These are phyloP conservation scores for Xerocomus nothofagi DNA, from an alignment of 1,284 basidiomycete species.

Conservation along the genomic window DNA sequence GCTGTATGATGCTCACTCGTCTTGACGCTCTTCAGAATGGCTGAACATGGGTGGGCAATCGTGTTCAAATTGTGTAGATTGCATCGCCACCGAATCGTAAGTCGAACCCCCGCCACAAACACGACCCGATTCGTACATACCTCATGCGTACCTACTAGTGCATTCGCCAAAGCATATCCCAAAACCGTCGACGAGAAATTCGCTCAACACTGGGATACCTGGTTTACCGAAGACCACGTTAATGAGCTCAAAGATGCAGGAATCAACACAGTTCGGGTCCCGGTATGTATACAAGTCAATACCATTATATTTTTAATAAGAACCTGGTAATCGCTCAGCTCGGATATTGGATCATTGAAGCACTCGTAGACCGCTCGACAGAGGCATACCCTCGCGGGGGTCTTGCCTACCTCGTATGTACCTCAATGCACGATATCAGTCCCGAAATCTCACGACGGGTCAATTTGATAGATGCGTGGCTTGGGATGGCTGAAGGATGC, in stretches of 20 bases:
- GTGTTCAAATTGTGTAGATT: conserved; percentile 42
- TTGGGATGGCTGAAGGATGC: conserved; percentile 57
- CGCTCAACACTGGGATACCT: conserved; percentile 65
- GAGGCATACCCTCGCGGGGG: conserved; percentile 74
- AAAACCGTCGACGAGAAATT: conserved; percentile 59
- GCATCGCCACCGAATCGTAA: conserved; percentile 49
- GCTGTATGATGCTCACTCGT: background rate
- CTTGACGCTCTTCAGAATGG: conserved; percentile 41
- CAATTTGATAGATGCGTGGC: conserved; percentile 51
- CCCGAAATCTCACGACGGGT: background rate
- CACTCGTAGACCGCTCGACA: conserved; percentile 56
- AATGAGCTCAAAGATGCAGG: conserved; percentile 49
- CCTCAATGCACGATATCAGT: background rate
- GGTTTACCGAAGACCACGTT: conserved; percentile 70
- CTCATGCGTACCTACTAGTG: conserved; percentile 36
- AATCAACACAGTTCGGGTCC: conserved; percentile 75
- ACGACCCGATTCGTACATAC: background rate
- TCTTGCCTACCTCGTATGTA: conserved; percentile 56
- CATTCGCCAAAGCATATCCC: conserved; percentile 58
- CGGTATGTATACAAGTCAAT: conserved; percentile 43
- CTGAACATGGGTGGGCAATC: conserved; percentile 49
- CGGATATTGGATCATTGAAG: conserved; percentile 80
- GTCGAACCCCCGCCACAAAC: conserved; percentile 5
- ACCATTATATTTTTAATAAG: background rate
- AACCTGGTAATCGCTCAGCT: conserved; percentile 42